Conservation (phyloP, 140 eudicot species). For the Anethum foeniculum region DNA sequence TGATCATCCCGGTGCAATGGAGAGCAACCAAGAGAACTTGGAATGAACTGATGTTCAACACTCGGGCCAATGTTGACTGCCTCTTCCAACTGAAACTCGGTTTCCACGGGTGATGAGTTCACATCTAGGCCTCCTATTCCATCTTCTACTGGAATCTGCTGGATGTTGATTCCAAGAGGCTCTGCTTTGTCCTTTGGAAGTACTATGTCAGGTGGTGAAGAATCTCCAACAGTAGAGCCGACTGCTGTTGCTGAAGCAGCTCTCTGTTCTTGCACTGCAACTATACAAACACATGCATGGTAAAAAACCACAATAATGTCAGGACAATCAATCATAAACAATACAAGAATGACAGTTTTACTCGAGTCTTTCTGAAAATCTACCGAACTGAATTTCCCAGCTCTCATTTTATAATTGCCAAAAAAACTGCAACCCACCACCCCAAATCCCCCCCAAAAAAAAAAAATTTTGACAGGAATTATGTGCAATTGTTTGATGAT, state of each 20-base stretch:
- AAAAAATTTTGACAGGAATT: background rate
- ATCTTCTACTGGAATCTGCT: slow-evolving; percentile 58
- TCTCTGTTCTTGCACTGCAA: slow-evolving; percentile 88
- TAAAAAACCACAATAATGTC: background rate
- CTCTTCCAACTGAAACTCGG: slow-evolving; percentile 47
- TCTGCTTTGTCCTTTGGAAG: slow-evolving; percentile 83
- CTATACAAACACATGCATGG: slow-evolving; percentile 27
- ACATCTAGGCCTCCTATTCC: slow-evolving; percentile 63
- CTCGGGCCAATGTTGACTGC: slow-evolving; percentile 43
- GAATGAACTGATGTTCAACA: slow-evolving; percentile 82
- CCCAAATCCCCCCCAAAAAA: no score
- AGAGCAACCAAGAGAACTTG: slow-evolving; percentile 56
- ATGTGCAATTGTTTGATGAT: background rate
- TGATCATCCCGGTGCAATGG: slow-evolving; percentile 41
- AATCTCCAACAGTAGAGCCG: slow-evolving; percentile 67
- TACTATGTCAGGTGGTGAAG: slow-evolving; percentile 66
- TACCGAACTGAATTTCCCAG: background rate
- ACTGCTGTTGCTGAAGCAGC: slow-evolving; percentile 72
- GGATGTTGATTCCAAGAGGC: slow-evolving; percentile 85
- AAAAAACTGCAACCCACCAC: background rate
- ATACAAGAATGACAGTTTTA: background rate
- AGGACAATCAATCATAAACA: background rate
- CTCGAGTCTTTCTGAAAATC: background rate
- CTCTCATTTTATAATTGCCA: background rate
- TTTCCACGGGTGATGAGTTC: slow-evolving; percentile 65